A percentile compares a stretch with the other conserved stretches of the same genome.
Evolutionary conservation across 2,329 filamentous ascomycete genomes (phyloP).

Genomic region (Colletotrichum sp.): DNA sequence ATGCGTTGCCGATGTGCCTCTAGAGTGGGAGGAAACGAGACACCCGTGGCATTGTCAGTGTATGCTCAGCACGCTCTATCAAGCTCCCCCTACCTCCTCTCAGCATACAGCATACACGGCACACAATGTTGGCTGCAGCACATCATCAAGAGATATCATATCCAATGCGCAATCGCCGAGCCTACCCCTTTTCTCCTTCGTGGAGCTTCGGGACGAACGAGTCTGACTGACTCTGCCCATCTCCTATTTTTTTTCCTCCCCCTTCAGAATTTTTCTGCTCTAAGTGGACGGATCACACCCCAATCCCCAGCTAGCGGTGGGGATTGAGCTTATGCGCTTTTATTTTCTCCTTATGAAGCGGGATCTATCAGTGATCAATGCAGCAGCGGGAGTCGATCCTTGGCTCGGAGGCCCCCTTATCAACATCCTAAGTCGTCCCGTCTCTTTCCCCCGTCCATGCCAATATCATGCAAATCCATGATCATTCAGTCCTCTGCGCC

Average conservation of each 20-base stretch:
- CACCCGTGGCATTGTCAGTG: neutral
- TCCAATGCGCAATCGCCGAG: neutral
- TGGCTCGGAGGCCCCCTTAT: neutral
- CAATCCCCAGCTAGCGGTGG: neutral
- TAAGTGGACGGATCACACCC: neutral
- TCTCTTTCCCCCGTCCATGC: neutral
- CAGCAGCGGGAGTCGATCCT: constrained; percentile 14
- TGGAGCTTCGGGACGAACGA: neutral
- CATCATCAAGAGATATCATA: neutral
- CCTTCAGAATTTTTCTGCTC: neutral
- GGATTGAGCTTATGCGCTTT: neutral
- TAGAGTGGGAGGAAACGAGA: neutral
- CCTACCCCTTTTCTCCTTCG: neutral
- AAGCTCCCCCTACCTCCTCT: neutral
- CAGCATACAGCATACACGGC: neutral
- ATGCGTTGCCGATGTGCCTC: neutral
- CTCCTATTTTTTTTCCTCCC: neutral
- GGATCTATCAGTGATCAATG: neutral
- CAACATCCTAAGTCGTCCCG: neutral
- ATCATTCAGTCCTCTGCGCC: neutral
- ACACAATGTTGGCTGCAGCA: neutral
- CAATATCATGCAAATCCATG: neutral
- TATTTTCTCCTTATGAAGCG: neutral
- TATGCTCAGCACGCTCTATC: neutral
- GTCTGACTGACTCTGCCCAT: neutral